A percentile compares a stretch with the other conserved stretches of the same genome.
Conservation (phyloP, 495 filamentous ascomycete genomes). For the Talaromyces wortmannii region DNA sequence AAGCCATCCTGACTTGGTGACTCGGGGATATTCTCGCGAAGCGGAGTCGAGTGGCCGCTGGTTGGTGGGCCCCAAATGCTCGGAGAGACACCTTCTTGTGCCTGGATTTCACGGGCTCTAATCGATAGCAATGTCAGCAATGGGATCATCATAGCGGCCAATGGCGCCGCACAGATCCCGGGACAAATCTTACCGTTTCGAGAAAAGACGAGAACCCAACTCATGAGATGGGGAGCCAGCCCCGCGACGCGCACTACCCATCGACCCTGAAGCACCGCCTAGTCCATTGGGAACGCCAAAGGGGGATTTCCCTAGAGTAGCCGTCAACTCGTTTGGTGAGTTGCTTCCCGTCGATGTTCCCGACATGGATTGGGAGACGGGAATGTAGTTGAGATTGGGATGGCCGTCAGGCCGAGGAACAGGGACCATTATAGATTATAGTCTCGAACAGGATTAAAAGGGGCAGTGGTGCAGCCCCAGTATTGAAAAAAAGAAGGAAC, state of each 20-base stretch:
- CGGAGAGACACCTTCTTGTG: conserved; percentile 82
- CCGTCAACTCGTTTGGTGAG: conserved; percentile 76
- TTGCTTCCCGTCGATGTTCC: conserved; percentile 81
- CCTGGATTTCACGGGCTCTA: conserved; percentile 94
- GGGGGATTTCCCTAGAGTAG: conserved; percentile 62
- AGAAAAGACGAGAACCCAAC: conserved; percentile 68
- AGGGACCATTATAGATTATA: conserved; percentile 79
- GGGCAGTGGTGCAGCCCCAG: not conserved
- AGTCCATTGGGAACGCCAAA: conserved; percentile 63
- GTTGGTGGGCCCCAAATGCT: conserved; percentile 94
- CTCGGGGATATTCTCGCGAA: conserved; percentile 95
- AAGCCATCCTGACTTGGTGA: conserved; percentile 93
- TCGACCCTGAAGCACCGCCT: conserved; percentile 58
- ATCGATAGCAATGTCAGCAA: conserved; percentile 6
- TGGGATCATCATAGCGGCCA: not conserved
- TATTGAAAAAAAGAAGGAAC: not conserved
- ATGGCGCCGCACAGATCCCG: not conserved
- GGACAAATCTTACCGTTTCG: conserved; percentile 70
- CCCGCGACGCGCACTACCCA: conserved; percentile 73
- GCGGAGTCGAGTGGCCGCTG: conserved; percentile 88
- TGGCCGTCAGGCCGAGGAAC: conserved; percentile 58
- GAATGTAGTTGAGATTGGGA: conserved; percentile 71
- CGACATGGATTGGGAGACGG: conserved; percentile 71
- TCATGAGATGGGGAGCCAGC: conserved; percentile 98
- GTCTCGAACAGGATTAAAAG: conserved; percentile 5